Evolutionary conservation across 1,284 basidiomycete genomes (phyloP).

Genomic region (Ustilago crameri): DNA sequence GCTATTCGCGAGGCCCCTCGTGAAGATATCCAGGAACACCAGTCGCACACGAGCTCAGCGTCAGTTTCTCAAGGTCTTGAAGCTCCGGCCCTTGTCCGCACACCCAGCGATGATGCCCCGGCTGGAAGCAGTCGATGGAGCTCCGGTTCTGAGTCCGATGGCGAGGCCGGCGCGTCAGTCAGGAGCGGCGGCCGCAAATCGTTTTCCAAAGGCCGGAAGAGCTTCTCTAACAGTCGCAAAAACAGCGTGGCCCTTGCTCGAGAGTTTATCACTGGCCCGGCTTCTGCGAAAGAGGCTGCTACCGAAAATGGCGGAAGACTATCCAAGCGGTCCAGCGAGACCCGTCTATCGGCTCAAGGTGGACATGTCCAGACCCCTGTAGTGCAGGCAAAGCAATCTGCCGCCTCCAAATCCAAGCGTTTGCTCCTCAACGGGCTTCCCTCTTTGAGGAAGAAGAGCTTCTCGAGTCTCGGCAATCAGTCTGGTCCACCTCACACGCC

Average conservation of each 20-base stretch:
- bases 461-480: slow-evolving; percentile 30
- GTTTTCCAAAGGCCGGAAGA: slow-evolving; percentile 39
- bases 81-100: slow-evolving; percentile 2
- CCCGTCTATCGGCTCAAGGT: slow-evolving; percentile 10
- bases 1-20: slow-evolving; percentile 26
- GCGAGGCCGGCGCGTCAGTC: slow-evolving; percentile 25
- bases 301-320: slow-evolving; percentile 15
- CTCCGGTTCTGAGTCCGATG: slow-evolving; percentile 55
- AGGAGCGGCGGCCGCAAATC: slow-evolving; percentile 24
- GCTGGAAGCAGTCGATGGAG: slow-evolving; percentile 51
- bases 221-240: slow-evolving; percentile 39
- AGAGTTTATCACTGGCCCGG: slow-evolving; percentile 10
- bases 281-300: background rate
- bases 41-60: background rate
- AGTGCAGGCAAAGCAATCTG: slow-evolving; percentile 12
- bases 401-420: slow-evolving; percentile 22
- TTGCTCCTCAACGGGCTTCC: slow-evolving; percentile 30
- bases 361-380: slow-evolving; percentile 4
- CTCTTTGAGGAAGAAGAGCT: slow-evolving; percentile 52
- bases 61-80: slow-evolving; percentile 18
- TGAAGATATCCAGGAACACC: background rate
- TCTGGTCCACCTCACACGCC: slow-evolving; percentile 29
- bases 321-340: slow-evolving; percentile 28
- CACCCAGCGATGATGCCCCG: slow-evolving; percentile 9
- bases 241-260: slow-evolving; percentile 26